Evolutionary conservation across 257 asterid genomes (phyloP).

Genomic region (Solanum sitiens): DNA sequence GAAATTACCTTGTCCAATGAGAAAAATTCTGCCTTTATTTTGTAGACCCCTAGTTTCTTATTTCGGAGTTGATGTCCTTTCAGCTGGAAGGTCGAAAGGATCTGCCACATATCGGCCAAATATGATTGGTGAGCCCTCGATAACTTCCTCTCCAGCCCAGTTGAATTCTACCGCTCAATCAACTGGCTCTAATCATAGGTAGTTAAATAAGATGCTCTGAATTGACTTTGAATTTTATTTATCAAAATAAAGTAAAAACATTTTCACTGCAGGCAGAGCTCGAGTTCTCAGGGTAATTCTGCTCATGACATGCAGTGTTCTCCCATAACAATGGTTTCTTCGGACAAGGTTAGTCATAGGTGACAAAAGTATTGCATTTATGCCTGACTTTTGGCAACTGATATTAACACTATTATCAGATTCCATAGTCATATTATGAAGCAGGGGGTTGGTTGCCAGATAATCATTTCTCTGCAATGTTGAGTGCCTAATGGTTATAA

Average conservation of each 20-base stretch:
- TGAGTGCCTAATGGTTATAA: background rate
- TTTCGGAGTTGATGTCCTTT: background rate
- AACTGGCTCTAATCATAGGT: slow-evolving; percentile 27
- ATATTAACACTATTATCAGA: background rate
- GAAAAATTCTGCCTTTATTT: background rate
- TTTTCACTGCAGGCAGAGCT: slow-evolving; percentile 13
- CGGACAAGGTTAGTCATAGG: slow-evolving; percentile 39
- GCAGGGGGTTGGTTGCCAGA: background rate
- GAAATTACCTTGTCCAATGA: background rate
- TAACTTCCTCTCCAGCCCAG: slow-evolving; percentile 11
- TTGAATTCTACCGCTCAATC: slow-evolving; percentile 6
- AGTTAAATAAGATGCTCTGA: background rate
- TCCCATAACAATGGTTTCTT: slow-evolving; percentile 20
- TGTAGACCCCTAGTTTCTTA: background rate
- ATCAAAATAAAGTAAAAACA: background rate
- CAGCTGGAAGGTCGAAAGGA: slow-evolving; percentile 51
- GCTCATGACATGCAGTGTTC: slow-evolving; percentile 11
- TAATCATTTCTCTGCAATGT: background rate
- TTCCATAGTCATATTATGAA: background rate
- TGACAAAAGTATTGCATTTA: background rate
- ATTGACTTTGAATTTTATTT: background rate
- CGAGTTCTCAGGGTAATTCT: slow-evolving; percentile 5
- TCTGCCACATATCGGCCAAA: slow-evolving; percentile 7
- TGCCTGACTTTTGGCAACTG: background rate
- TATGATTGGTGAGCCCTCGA: slow-evolving; percentile 2